Base-by-base conservation (phyloP, 1,139 yeast genomes). In the Yamadazyma taylorii region DNA sequence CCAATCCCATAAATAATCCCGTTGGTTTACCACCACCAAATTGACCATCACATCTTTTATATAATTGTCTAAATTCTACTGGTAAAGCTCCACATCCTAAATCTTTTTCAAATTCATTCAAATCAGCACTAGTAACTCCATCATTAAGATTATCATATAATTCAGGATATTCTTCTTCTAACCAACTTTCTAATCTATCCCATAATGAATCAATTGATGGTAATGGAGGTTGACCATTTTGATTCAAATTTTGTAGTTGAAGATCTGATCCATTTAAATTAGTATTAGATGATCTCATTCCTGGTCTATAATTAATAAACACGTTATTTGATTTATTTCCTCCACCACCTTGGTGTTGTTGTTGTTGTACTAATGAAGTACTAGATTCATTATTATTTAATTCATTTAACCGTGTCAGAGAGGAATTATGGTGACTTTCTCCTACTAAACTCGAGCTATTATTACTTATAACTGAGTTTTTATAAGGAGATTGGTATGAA, bases 11-110 rank as follows among this genome's bases (percentile, higher is more conserved):
- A 34, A 86, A 59, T 37, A 85, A 66, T 3, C 95, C 95, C 2
- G 85, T 76, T 15, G 89, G 88, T 49, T 75, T 73, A 13, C 90
- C 90, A 34, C 87, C 85, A 32, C 79, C 64, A 46, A 84, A 81
- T 62, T 86, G 95, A 41, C 95, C 95, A 56, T 86, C 95, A 56
- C 85, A 92, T 41, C 80, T 68, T 57, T 78, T 78, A 58, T 76
- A 81, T 41, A 85, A 80, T 53, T 83, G 92, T 50, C 92, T 78
- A 35, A 86, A 83, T 48, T 85, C 94, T 3, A 73, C 64, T 2
- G 95, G 95, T 37, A 86, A 69, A 21, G 78, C 66, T 1, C 76
- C 75, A 47, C 81, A 67, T 35, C 77, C 83, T 50, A 84, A 66
- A 55, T 85, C 94, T 43, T 75, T 75, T 55, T 85, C 94, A 47